phyloP scores from a whole-genome alignment of 2,329 filamentous ascomycete species.

The Pseudogymnoascus sp. region DNA sequence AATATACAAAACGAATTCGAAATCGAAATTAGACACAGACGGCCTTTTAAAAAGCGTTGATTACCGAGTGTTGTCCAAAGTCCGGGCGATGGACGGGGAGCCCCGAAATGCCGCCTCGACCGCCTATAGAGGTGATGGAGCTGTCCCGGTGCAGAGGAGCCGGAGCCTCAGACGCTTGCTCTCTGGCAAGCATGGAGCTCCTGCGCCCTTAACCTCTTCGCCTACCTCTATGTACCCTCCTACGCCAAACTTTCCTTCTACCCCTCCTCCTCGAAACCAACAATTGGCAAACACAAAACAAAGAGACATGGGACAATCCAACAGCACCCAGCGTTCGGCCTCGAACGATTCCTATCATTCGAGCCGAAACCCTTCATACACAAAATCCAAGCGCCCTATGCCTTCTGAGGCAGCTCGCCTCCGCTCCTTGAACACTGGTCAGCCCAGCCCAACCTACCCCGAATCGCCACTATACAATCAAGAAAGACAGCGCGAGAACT shows the following conservation, averaged over 20 bases:
- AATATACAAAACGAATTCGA: not conserved
- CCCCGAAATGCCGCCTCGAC: slow-evolving; percentile 3
- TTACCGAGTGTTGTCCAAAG: not conserved
- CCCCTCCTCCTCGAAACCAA: not conserved
- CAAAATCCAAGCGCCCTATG: not conserved
- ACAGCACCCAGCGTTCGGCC: not conserved
- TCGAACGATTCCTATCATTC: slow-evolving; percentile 2
- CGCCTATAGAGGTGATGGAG: slow-evolving; percentile 6
- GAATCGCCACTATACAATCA: slow-evolving; percentile 19
- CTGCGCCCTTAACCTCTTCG: not conserved
- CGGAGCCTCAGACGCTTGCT: not conserved
- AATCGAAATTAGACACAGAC: not conserved
- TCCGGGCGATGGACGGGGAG: slow-evolving; percentile 1
- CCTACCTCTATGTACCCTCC: not conserved
- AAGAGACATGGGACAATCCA: slow-evolving; percentile 3
- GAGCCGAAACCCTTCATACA: not conserved
- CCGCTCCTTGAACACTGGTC: slow-evolving; percentile 27
- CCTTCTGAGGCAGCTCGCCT: slow-evolving; percentile 29
- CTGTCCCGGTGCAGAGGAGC: slow-evolving; percentile 1
- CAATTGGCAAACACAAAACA: not conserved
- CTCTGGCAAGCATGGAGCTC: not conserved
- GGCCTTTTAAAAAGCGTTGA: not conserved
- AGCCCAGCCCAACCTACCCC: slow-evolving; percentile 21
- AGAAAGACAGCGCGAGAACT: slow-evolving; percentile 23
- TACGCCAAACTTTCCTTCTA: not conserved